Base-by-base conservation (phyloP, 805 yeast species). In the Hemisphaericaspora nanyangensis region DNA sequence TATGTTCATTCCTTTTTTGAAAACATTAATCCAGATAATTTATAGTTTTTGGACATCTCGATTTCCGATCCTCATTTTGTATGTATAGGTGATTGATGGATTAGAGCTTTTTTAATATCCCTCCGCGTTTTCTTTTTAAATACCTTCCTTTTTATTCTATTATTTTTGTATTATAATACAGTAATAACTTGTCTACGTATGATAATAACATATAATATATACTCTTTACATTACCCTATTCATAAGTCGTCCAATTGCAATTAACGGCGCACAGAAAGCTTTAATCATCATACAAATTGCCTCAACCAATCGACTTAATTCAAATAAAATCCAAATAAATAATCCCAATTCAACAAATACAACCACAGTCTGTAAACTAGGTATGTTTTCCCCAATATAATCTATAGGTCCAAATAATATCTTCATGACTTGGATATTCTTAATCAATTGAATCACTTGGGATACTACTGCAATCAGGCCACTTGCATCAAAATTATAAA, bases 201-300 rank as follows among this genome's bases (percentile, higher is more conserved):
- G n/a, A n/a, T n/a, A n/a, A n/a, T n/a, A n/a, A n/a, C n/a, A n/a
- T 29, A 29, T 29, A 15, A 29, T 29, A 17, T 30, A 17, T 30
- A 22, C 11, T 22, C 26, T 22, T 38, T 50, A 67, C 56, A 66
- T 60, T 17, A 68, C 60, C 37, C 68, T 53, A 48, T 68, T 68
- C 72, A 68, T 63, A 41, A 68, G 58, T 39, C 62, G 45, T 4
- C 74, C 74, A 48, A 68, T 51, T 10, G 74, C 74, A 16, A 68
- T 67, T 67, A 68, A 65, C 7, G 73, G 74, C 7, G 72, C 71
- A 56, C 73, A 68, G 7, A 68, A 52, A 1, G 74, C 72, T 44
- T 63, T 63, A 17, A 68, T 63, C 56, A 65, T 66, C 69, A 65
- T 64, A 46, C 73, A 68, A 18, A 68, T 44, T 1, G 74, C 73